phyloP scores from a whole-genome alignment of 306 rosid genomes.

The Vigna angularis region DNA sequence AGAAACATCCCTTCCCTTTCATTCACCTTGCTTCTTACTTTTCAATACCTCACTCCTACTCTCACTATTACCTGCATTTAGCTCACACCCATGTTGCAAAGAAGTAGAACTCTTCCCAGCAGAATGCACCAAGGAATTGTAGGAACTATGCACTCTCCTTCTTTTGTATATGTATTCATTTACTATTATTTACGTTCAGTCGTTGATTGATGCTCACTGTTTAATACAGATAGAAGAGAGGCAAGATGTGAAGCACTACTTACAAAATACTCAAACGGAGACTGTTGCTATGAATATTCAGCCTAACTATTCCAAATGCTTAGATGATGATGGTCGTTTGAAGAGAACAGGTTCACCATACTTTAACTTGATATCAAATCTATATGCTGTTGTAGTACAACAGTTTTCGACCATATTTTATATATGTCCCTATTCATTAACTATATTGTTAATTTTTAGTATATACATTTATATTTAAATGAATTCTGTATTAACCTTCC shows the following conservation, averaged over 20 bases:
- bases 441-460: not conserved
- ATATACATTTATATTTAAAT: not conserved
- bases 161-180: not conserved
- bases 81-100: constrained; percentile 56
- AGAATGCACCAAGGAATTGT: constrained; percentile 82
- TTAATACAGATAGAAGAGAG: constrained; percentile 67
- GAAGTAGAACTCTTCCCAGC: constrained; percentile 82
- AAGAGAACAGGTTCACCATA: constrained; percentile 69
- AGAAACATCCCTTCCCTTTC: constrained; percentile 9
- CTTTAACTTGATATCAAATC: not conserved
- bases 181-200: not conserved
- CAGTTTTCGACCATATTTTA: not conserved
- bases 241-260: constrained; percentile 62
- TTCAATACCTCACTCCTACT: not conserved
- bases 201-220: not conserved
- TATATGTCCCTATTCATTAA: not conserved
- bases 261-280: constrained; percentile 57
- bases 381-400: not conserved
- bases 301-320: constrained; percentile 66
- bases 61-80: not conserved
- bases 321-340: constrained; percentile 84
- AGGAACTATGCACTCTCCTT: constrained; percentile 15
- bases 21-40: constrained; percentile 6
- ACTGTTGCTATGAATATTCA: constrained; percentile 51
- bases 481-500: no score